Conservation (phyloP, 192 early-diverging fungal genomes). For the Podila epigama region DNA sequence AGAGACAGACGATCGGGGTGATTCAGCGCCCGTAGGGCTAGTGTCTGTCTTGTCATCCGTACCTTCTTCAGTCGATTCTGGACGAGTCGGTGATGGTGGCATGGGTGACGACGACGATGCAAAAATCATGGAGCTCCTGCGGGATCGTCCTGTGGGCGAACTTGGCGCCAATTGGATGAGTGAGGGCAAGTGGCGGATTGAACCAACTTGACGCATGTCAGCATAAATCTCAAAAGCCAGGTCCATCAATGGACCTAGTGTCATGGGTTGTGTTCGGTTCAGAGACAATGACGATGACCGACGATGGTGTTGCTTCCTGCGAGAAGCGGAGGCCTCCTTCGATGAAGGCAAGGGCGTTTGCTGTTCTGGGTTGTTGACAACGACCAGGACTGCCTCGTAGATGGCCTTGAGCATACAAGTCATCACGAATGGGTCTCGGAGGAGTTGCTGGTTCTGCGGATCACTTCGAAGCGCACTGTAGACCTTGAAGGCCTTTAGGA, state of each 20-base stretch:
- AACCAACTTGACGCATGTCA: constrained; percentile 31
- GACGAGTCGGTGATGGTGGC: not conserved
- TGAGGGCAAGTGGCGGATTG: constrained; percentile 33
- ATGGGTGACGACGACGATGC: not conserved
- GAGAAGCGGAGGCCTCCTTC: no score
- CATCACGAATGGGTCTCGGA: constrained; percentile 44
- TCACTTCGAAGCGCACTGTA: constrained; percentile 35
- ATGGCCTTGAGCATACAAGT: constrained; percentile 38
- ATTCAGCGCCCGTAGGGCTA: constrained; percentile 7
- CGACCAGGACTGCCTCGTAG: constrained; percentile 26
- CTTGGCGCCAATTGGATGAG: constrained; percentile 15
- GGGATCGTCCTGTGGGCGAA: constrained; percentile 7
- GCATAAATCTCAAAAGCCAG: constrained; percentile 45
- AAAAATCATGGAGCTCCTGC: not conserved
- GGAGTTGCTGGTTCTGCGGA: constrained; percentile 13
- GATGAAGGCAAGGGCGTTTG: not conserved
- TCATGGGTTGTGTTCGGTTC: constrained; percentile 40
- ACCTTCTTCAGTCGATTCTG: not conserved
- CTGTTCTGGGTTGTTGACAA: constrained; percentile 24
- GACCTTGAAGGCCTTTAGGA: constrained; percentile 41
- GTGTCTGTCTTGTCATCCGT: not conserved
- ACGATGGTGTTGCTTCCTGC: constrained; percentile 24
- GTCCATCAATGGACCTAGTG: constrained; percentile 36
- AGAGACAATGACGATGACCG: constrained; percentile 36
- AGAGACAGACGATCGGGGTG: constrained; percentile 25